Evolutionary conservation across 106 monocot species (phyloP), one percentile per base, ranked within the genome.

Genomic region (Alisma plantagoaquatica): DNA sequence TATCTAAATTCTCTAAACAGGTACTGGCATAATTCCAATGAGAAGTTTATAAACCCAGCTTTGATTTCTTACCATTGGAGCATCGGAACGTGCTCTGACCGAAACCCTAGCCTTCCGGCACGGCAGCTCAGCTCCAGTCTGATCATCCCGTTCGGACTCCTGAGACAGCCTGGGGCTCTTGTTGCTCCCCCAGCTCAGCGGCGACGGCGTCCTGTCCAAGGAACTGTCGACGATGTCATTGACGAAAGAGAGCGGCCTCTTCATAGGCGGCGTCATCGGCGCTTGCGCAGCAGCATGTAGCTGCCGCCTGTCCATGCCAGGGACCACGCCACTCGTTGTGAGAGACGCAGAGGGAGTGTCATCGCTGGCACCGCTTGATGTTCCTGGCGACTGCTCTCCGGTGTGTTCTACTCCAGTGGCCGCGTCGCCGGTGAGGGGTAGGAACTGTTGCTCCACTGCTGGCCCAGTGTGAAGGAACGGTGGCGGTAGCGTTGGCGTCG

Each of bases 71-170:
- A 82, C 87, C 87, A 72, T 81, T 22, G 81, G 74, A 9, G 87
- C 71, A 17, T 87, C 81, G 0, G 77, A 82, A 31, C 74, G 59
- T 19, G 75, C 81, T 1, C 87, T 71, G 29, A 87, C 82, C 1
- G 82, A 78, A 12, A 87, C 87, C 46, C 82, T 75, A 15, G 72
- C 75, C 31, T 62, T 70, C 32, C 71, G 61, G 20, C 56, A 64
- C 3, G 74, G 71, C n/a, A 43, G 27, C 11, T 67, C 63, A 10
- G 59, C 18, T 19, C 2, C 12, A 9, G 14, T 27, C 30, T 51
- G 65, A 32, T 54, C 59, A 1, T 33, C 31, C 51, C 48, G 56
- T 15, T 35, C 12, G 31, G n/a, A 16, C 33, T 53, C 53, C 43
- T 49, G 52, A 1, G 15, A 14, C 1, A 44, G 35, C 23, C 21